Evolutionary conservation across 83 land plant species (phyloP).

Genomic region (Picea mariana): DNA sequence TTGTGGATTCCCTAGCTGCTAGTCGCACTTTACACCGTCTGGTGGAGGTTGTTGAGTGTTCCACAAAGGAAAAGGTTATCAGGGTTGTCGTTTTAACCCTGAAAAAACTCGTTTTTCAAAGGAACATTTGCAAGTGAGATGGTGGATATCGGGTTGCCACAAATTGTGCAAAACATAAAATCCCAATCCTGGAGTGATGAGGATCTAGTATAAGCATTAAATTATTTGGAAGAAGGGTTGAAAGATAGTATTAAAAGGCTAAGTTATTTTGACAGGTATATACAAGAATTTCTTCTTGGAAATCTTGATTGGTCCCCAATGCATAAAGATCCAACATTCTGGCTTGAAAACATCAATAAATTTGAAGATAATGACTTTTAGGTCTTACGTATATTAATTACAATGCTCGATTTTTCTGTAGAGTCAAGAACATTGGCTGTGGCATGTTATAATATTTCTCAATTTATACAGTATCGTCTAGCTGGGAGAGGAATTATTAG

Average conservation of each 20-base stretch:
- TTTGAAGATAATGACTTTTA: slow-evolving; percentile 96
- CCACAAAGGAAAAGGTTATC: too few relatives aligned
- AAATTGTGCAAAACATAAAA: slow-evolving; percentile 78
- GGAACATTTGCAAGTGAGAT: slow-evolving; percentile 79
- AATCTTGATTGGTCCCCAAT: slow-evolving; percentile 95
- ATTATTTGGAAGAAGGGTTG: slow-evolving; percentile 74
- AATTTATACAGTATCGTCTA: slow-evolving; percentile 83
- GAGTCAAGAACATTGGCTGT: too few relatives aligned
- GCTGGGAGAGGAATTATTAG: slow-evolving; percentile 75
- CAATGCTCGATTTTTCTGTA: too few relatives aligned
- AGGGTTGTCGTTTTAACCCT: slow-evolving; percentile 36
- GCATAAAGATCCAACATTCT: slow-evolving; percentile 90
- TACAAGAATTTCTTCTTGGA: slow-evolving; percentile 85
- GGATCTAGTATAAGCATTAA: slow-evolving; percentile 79
- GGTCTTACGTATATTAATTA: slow-evolving; percentile 32
- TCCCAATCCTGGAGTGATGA: slow-evolving; percentile 95
- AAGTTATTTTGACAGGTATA: slow-evolving; percentile 94
- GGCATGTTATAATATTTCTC: slow-evolving; percentile 10
- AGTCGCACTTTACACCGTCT: too few relatives aligned
- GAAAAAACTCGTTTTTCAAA: slow-evolving; percentile 60
- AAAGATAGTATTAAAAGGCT: slow-evolving; percentile 78
- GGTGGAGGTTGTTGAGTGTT: too few relatives aligned
- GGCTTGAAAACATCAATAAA: slow-evolving; percentile 84
- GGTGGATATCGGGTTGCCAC: slow-evolving; percentile 84
- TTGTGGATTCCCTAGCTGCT: too few relatives aligned